phyloP scores from a whole-genome alignment of 139 green algal genomes.

The Edaphochlamys debaryana region DNA sequence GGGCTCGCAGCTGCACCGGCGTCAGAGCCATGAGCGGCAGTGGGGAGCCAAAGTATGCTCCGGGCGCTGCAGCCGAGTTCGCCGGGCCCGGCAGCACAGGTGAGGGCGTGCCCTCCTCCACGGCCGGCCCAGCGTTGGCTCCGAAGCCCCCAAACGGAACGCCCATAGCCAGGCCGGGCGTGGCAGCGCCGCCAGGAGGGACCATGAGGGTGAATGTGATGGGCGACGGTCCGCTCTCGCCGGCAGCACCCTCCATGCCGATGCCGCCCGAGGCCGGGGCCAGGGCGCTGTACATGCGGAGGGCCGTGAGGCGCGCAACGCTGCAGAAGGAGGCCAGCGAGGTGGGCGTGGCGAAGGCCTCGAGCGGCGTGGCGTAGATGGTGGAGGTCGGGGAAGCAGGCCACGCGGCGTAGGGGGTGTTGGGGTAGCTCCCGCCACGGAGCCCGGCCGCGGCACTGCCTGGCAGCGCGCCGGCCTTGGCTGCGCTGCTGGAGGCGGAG shows the following conservation, averaged over 20 bases:
- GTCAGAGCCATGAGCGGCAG: conserved; percentile 8
- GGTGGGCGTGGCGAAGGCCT: conserved; percentile 22
- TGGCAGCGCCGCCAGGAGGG: background rate
- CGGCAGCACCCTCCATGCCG: background rate
- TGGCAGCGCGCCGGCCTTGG: background rate
- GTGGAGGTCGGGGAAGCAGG: background rate
- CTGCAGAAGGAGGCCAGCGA: conserved; percentile 3
- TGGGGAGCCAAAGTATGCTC: background rate
- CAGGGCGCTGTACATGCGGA: background rate
- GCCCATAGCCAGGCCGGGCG: background rate
- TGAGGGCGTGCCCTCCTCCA: no score
- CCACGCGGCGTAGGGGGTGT: background rate
- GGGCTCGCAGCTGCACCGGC: conserved; percentile 6
- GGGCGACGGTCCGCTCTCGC: no score
- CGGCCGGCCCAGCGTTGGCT: no score
- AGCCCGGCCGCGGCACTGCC: no score
- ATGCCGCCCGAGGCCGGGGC: background rate
- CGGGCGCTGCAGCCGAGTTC: no score
- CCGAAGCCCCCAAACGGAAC: no score
- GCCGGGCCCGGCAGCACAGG: no score
- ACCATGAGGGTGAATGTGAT: background rate
- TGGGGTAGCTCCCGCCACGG: conserved; percentile 8
- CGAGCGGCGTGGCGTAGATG: conserved; percentile 21
- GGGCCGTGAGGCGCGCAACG: background rate
- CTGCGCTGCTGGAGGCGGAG: background rate